These are phyloP conservation scores for Exophiala mesophila DNA, from an alignment of 2,329 filamentous ascomycete genomes.

Conservation along the genomic window DNA sequence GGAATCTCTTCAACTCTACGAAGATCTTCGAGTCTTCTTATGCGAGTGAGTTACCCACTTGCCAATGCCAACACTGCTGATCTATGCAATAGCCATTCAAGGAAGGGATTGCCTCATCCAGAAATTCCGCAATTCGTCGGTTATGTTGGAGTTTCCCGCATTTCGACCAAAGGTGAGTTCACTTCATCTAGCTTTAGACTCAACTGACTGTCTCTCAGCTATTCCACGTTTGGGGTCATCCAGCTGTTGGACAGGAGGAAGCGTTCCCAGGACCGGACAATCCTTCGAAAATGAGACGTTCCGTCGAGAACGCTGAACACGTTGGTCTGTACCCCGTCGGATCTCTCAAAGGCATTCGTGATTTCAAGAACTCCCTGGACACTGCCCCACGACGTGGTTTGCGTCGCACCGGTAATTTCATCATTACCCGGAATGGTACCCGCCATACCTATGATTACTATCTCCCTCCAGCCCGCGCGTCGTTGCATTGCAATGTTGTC, in stretches of 20 bases:
- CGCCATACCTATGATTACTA: slow-evolving; percentile 10
- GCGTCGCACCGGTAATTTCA: slow-evolving; percentile 3
- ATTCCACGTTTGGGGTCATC: slow-evolving; percentile 49
- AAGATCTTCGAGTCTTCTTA: slow-evolving; percentile 90
- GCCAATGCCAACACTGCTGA: slow-evolving; percentile 8
- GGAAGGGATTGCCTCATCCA: slow-evolving; percentile 85
- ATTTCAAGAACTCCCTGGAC: not conserved
- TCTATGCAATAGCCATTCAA: slow-evolving; percentile 64
- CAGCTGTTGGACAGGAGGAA: slow-evolving; percentile 65
- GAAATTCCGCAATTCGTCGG: slow-evolving; percentile 94
- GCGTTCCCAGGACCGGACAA: slow-evolving; percentile 76
- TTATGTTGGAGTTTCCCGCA: slow-evolving; percentile 79
- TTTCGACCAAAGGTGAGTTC: slow-evolving; percentile 83
- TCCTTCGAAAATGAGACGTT: slow-evolving; percentile 78
- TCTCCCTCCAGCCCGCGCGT: slow-evolving; percentile 17
- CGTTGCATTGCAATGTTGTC: not conserved
- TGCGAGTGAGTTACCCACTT: slow-evolving; percentile 75
- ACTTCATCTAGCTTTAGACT: too few species aligned
- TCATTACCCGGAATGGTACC: not conserved
- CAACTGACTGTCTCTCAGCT: slow-evolving; percentile 35
- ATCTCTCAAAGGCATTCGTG: not conserved
- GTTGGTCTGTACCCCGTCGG: slow-evolving; percentile 56
- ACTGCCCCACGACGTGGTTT: slow-evolving; percentile 2
- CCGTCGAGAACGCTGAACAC: slow-evolving; percentile 79
- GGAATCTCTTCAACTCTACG: slow-evolving; percentile 75